Evolutionary conservation across 1,284 basidiomycete genomes (phyloP).

Genomic region (Pascua sp.): DNA sequence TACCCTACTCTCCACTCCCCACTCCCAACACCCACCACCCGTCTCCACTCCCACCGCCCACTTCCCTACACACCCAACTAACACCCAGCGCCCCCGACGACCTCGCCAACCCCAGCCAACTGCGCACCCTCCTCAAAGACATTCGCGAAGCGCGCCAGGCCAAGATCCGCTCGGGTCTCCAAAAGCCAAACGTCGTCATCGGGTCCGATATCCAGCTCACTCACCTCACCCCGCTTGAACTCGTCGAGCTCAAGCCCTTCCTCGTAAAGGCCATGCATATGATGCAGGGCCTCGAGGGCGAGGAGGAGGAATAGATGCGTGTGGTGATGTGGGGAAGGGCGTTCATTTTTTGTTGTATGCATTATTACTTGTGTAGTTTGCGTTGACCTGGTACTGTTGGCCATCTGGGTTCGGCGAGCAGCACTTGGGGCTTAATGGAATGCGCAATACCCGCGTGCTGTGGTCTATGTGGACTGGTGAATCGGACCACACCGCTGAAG

Average conservation of each 20-base stretch:
- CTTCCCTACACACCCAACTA: too few relatives aligned
- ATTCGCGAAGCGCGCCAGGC: conserved; percentile 90
- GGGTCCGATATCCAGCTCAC: conserved; percentile 59
- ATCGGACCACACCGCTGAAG: too few relatives aligned
- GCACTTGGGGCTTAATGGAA: too few relatives aligned
- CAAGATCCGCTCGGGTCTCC: conserved; percentile 83
- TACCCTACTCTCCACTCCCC: too few relatives aligned
- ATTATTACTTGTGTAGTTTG: too few relatives aligned
- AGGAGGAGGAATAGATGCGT: conserved; percentile 16
- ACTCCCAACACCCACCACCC: neutral
- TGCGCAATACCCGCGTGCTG: too few relatives aligned
- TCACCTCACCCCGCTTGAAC: conserved; percentile 82
- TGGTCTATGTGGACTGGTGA: too few relatives aligned
- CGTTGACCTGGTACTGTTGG: too few relatives aligned
- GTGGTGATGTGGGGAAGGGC: neutral
- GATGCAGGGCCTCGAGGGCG: conserved; percentile 48
- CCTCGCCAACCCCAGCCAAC: conserved; percentile 70
- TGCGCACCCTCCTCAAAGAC: conserved; percentile 84
- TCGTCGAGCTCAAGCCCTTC: conserved; percentile 87
- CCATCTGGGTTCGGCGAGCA: too few relatives aligned
- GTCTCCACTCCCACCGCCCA: too few relatives aligned
- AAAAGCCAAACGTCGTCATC: conserved; percentile 45
- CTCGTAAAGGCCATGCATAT: conserved; percentile 78
- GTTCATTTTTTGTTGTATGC: too few relatives aligned
- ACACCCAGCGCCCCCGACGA: conserved; percentile 78